Base-by-base conservation (phyloP, 495 filamentous ascomycete genomes). In the Xanthoparmelia taractica region DNA sequence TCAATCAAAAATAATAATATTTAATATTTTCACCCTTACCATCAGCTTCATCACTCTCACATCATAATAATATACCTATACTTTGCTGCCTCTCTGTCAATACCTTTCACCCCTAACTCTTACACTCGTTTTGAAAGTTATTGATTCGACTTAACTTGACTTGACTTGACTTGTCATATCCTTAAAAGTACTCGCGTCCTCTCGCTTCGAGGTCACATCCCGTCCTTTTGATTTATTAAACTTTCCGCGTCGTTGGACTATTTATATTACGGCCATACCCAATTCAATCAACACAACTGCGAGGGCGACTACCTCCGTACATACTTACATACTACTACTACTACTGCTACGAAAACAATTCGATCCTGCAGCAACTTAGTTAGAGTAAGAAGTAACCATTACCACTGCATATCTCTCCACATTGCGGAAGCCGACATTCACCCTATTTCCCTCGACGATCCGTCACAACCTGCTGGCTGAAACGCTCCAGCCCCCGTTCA, bases 231-330 rank as follows among this genome's bases (percentile, higher is more conserved):
- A n/a, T n/a, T n/a, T n/a, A n/a, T n/a, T 54, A 54, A 34, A 54
- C 50, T 54, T 54, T 25, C 50, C 50, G 50, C 11, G 29, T 54
- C 50, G 29, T 33, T 23, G 27, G 27, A 20, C 50, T 54, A 54
- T 54, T 54, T 54, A 54, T 54, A 54, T 33, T 54, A 52, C 48
- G 48, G 15, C 33, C 33, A 54, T 33, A 33, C 29, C 50, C 50
- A 34, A 20, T 54, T 54, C 50, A 54, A 54, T n/a, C 50, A 54
- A 54, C 45, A 48, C n/a, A 23, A 52, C 50, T 54, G 48, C 48
- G 4, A 52, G 25, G 7, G 2, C 48, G 5, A 52, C 25, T 5
- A 31, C 10, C 10, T 50, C 23, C 23, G 12, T 50, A 50, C 47
- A 20, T 17, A 3, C 8, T 6, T 31, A 52, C 25, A 20, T 31